A percentile compares a stretch with the other conserved stretches of the same genome.
These are phyloP conservation scores for Stephania japonica DNA, from an alignment of 164 flowering plant species.

Conservation along the genomic window DNA sequence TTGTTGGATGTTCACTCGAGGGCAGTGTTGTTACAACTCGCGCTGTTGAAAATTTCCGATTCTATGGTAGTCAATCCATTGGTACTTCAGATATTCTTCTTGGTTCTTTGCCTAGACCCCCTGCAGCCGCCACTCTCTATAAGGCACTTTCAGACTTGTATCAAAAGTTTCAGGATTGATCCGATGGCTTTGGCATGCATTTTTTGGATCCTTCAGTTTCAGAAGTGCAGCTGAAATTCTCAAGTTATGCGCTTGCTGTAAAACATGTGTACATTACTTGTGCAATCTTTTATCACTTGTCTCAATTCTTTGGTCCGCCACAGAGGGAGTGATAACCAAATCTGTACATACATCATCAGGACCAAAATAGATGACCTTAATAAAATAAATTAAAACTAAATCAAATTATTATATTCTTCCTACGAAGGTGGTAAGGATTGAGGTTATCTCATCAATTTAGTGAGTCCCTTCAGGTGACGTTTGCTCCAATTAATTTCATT, in stretches of 20 bases:
- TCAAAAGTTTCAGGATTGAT: constrained; percentile 37
- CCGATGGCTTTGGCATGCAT: background rate
- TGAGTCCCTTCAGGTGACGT: no score
- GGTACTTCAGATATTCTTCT: constrained; percentile 77
- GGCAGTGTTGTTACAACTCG: constrained; percentile 83
- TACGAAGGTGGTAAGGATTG: no score
- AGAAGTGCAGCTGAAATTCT: background rate
- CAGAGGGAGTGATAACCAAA: background rate
- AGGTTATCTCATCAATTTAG: no score
- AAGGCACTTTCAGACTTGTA: constrained; percentile 58
- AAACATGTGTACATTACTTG: background rate
- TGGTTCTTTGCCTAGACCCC: constrained; percentile 79
- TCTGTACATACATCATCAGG: background rate
- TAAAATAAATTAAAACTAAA: background rate
- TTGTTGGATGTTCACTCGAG: constrained; percentile 90
- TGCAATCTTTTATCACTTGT: background rate
- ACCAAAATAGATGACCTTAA: background rate
- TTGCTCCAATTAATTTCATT: no score
- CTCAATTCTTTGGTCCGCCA: background rate
- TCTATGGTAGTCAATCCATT: constrained; percentile 81
- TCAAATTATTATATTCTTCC: no score
- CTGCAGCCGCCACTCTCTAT: constrained; percentile 78
- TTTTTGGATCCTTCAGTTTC: background rate
- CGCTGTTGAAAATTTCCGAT: constrained; percentile 59
- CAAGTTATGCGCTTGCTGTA: background rate